Conservation (phyloP, 2,329 filamentous ascomycete genomes). For the Teratosphaeria gauchensis region DNA sequence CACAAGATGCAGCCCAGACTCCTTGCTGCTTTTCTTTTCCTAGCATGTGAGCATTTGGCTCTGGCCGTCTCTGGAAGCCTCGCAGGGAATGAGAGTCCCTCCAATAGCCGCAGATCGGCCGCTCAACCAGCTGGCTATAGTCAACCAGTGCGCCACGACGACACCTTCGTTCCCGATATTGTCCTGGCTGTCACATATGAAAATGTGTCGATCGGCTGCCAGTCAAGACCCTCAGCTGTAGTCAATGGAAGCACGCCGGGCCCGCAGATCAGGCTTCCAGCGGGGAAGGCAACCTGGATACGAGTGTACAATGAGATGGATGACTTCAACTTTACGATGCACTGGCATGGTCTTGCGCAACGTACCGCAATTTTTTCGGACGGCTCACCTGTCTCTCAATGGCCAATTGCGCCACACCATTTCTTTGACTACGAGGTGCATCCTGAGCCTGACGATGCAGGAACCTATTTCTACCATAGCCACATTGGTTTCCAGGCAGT, state of each 20-base stretch:
- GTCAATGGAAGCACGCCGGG: conserved; percentile 47
- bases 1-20: not conserved
- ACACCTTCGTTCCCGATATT: conserved; percentile 33
- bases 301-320: conserved; percentile 50
- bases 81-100: not conserved
- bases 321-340: conserved; percentile 48
- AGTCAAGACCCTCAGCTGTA: conserved; percentile 38
- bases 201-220: conserved; percentile 37
- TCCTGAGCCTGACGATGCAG: conserved; percentile 43
- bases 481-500: conserved; percentile 55
- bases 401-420: conserved; percentile 52
- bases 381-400: conserved; percentile 54
- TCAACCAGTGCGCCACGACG: conserved; percentile 10
- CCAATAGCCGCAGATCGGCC: not conserved
- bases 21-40: not conserved
- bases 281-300: conserved; percentile 44
- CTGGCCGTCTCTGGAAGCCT: not conserved
- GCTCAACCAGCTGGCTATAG: not conserved
- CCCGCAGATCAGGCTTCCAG: conserved; percentile 38
- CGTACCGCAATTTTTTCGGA: conserved; percentile 54
- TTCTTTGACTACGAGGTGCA: conserved; percentile 61
- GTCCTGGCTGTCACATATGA: conserved; percentile 38
- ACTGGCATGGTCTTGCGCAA: conserved; percentile 59
- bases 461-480: conserved; percentile 60
- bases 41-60: not conserved